These are phyloP conservation scores for Cucurbita argyrosperma DNA, from an alignment of 306 rosid species.

Conservation along the genomic window DNA sequence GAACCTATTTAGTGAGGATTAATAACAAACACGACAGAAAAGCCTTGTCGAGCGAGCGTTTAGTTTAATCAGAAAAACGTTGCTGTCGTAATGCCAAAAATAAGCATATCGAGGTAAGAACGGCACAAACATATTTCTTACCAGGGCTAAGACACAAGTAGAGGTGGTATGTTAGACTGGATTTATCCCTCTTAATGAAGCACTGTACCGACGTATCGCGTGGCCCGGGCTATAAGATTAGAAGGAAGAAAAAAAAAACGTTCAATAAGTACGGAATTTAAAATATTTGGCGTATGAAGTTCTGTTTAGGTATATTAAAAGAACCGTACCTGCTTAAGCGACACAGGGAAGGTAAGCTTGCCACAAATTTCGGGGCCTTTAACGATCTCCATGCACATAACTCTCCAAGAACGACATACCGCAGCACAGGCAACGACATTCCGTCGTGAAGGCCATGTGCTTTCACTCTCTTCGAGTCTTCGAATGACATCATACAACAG, in stretches of 20 bases:
- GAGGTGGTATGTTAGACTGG: conserved; percentile 78
- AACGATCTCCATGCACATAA: conserved; percentile 79
- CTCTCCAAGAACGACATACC: conserved; percentile 88
- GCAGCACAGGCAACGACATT: conserved; percentile 72
- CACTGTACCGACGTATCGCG: conserved; percentile 76
- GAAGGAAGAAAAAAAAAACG: background rate
- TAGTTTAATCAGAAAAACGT: background rate
- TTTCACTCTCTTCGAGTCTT: conserved; percentile 78
- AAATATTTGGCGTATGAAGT: background rate
- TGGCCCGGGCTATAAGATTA: conserved; percentile 59
- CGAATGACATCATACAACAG: conserved; percentile 66
- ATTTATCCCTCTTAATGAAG: conserved; percentile 89
- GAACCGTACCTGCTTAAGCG: conserved; percentile 64
- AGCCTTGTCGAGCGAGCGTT: background rate
- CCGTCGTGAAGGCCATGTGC: conserved; percentile 70
- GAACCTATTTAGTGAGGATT: background rate
- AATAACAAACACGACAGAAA: background rate
- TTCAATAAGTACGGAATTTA: background rate
- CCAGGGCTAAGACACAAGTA: conserved; percentile 90
- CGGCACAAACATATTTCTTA: conserved; percentile 14
- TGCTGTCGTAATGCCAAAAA: background rate
- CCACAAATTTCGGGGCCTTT: conserved; percentile 58
- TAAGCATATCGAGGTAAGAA: background rate
- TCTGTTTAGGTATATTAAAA: background rate
- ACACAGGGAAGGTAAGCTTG: conserved; percentile 78